A percentile compares a stretch with the other conserved stretches of the same genome.
Conservation (phyloP, 768 basidiomycete genomes). For the Suillus paluster region DNA sequence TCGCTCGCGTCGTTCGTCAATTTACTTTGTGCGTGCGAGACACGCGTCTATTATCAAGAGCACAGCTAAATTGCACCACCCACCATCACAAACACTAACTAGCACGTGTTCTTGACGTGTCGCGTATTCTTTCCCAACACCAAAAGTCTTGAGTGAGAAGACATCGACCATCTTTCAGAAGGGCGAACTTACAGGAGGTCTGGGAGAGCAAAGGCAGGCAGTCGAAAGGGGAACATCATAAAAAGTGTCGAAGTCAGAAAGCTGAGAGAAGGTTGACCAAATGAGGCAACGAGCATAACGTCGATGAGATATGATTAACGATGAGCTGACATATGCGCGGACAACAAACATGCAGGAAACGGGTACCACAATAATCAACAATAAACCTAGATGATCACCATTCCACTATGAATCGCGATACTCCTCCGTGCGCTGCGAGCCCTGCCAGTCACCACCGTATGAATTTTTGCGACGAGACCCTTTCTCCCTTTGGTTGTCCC, state of each 20-base stretch:
- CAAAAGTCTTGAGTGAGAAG: slow-evolving; percentile 44
- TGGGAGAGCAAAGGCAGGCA: neutral
- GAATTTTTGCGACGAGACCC: neutral
- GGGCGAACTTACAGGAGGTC: slow-evolving; percentile 45
- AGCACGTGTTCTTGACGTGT: slow-evolving; percentile 50
- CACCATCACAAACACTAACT: slow-evolving; percentile 28
- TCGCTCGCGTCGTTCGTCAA: slow-evolving; percentile 30
- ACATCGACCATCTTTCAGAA: slow-evolving; percentile 46
- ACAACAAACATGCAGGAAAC: neutral
- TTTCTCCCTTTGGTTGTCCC: neutral
- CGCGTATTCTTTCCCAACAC: too few relatives aligned
- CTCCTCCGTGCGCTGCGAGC: neutral
- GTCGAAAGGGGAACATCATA: neutral
- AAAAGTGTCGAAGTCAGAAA: neutral
- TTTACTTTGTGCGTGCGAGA: too few relatives aligned
- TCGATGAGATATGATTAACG: slow-evolving; percentile 5
- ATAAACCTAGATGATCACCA: neutral
- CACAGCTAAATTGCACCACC: slow-evolving; percentile 44
- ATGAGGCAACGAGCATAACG: neutral
- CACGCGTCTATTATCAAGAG: slow-evolving; percentile 6
- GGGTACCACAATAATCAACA: neutral
- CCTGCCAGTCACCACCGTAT: slow-evolving; percentile 1
- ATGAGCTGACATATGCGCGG: neutral
- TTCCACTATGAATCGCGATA: slow-evolving; percentile 2
- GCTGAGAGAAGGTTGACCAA: neutral